Base-by-base conservation (phyloP, 2,329 filamentous ascomycete species). In the Sarocladium brachiariae region DNA sequence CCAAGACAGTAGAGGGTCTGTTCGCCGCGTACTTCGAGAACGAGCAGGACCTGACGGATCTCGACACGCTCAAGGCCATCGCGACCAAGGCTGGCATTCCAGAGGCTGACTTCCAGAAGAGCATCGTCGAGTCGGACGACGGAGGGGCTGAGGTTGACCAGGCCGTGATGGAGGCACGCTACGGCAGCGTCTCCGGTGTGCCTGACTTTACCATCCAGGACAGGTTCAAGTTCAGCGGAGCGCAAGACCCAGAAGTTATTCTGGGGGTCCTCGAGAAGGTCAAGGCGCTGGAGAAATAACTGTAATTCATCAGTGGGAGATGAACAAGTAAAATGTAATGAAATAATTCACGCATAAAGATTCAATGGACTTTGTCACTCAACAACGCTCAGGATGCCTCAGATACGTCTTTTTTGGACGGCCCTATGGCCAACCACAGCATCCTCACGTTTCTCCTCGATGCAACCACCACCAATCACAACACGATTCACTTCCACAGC, bases 161-260 rank as follows among this genome's bases (percentile, higher is more conserved):
- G 38, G 58, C 62, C 2, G 62, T 61, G 8, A 50, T 51, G 10
- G 54, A 53, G 43, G 65, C 66, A 2, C 59, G 61, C 41, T 52
- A 51, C 24, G 55, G 55, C 1, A 66, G 65, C 27, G 65, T 91
- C 50, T 72, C 69, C 34, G 87, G 86, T 0, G 86, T 91, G 53
- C 87, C 87, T 11, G 81, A 86, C 60, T 89, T 86, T 63, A 80
- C 81, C 4, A 75, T 93, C 51, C 86, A 90, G 62, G 81, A 76
- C 2, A 69, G 70, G 56, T 89, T 79, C 64, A 74, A 81, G 54
- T 70, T 91, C 19, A 79, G 81, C 13, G 87, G 88, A 2, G 85
- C 84, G 34, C 83, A 89, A 67, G 79, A 84, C 52, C 75, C 81
- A 1, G 72, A 72, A 49, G 76, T 78, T 1, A 88, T 90, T 61